phyloP scores from a whole-genome alignment of 225 moss, liverwort and hornwort species.

The Neckera pumila region DNA sequence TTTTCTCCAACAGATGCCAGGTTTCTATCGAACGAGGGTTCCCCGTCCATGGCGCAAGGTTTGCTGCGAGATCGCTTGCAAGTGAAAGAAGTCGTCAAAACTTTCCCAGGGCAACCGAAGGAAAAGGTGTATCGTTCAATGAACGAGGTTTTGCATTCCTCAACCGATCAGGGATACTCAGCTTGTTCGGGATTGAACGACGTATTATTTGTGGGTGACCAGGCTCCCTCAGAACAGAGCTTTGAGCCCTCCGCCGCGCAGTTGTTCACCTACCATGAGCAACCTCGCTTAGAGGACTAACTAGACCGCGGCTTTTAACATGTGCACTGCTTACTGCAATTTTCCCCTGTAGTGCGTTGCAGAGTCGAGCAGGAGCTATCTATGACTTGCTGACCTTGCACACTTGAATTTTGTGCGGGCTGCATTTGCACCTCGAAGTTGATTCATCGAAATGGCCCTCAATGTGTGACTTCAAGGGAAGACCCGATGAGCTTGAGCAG shows the following conservation, averaged over 20 bases:
- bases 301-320: neutral
- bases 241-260: conserved; percentile 86
- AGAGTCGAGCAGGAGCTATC: neutral
- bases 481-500: neutral
- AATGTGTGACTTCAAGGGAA: conserved; percentile 9
- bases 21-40: conserved; percentile 39
- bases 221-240: conserved; percentile 63
- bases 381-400: neutral
- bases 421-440: neutral
- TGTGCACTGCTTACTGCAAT: conserved; percentile 1
- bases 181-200: conserved; percentile 38
- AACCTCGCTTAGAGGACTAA: conserved; percentile 77
- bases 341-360: conserved; percentile 2
- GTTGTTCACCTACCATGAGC: conserved; percentile 89
- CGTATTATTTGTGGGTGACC: conserved; percentile 50
- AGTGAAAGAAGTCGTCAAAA: conserved; percentile 28
- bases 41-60: conserved; percentile 33
- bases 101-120: conserved; percentile 19
- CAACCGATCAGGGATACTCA: conserved; percentile 34
- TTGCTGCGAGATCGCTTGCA: conserved; percentile 37
- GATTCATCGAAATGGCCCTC: conserved; percentile 4
- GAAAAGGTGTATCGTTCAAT: conserved; percentile 47
- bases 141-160: conserved; percentile 48
- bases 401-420: conserved; percentile 35
- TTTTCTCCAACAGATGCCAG: conserved; percentile 47